phyloP scores from a whole-genome alignment of 148 eudicot species.

The Vaccinium macrocarpon region DNA sequence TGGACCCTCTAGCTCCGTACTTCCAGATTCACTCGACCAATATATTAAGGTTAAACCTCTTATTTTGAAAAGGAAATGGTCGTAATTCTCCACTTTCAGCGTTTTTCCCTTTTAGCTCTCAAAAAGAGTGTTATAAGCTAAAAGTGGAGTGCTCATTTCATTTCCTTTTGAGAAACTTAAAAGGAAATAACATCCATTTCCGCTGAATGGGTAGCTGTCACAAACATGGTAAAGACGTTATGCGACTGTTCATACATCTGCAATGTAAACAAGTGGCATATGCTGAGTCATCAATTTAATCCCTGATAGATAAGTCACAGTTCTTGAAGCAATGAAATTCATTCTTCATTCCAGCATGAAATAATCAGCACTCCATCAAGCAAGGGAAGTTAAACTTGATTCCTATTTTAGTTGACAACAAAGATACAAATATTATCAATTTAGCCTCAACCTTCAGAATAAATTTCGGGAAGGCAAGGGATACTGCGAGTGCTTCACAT shows the following conservation, averaged over 20 bases:
- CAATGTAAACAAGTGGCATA: neutral
- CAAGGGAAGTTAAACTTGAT: neutral
- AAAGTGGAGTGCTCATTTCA: neutral
- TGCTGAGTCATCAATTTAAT: neutral
- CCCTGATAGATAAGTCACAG: neutral
- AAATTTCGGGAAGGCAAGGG: neutral
- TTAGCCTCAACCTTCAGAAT: constrained; percentile 2
- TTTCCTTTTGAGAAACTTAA: neutral
- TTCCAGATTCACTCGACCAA: neutral
- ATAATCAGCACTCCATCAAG: neutral
- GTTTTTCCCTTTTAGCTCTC: neutral
- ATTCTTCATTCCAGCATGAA: neutral
- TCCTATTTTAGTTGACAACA: neutral
- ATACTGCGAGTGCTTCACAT: neutral
- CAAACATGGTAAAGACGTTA: neutral
- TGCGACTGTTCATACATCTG: neutral
- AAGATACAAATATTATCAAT: neutral
- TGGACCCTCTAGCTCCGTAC: neutral
- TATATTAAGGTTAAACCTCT: neutral
- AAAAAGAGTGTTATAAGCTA: neutral
- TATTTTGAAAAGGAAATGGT: neutral
- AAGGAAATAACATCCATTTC: neutral
- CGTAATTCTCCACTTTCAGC: neutral
- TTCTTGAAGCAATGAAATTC: neutral
- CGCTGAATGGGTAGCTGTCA: neutral